Base-by-base conservation (phyloP, 176 grass and related monocot species). In the Puya raimondii region DNA sequence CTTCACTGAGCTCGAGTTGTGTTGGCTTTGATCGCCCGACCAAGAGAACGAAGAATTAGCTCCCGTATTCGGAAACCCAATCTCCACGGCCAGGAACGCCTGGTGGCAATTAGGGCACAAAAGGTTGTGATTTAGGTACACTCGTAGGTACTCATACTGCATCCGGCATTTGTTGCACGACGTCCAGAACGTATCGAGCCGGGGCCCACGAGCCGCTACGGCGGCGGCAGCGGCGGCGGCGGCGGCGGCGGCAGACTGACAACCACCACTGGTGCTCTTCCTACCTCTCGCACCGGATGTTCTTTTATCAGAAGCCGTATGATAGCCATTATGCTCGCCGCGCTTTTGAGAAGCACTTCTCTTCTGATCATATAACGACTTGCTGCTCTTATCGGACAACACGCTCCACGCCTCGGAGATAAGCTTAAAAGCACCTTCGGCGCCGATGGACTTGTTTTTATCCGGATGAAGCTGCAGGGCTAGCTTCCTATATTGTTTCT, bases 81-180 rank as follows among this genome's bases (percentile, higher is more conserved):
- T 89, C 73, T 96, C 92, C 49, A 92, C 73, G 1, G 92, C 92
- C 76, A 96, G 23, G 69, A 96, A 96, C 51, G 88, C 88, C 22
- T 91, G 81, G 61, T 96, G 79, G 71, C 92, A 96, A 68, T 92
- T 96, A 29, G 88, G 92, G 64, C 88, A 96, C 13, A 96, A 65
- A 64, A 92, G 85, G 49, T 96, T 96, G 80, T 96, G 86, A 53
- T 96, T 92, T 64, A 96, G 81, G 75, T 92, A 96, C 67, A 87
- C 74, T 57, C 92, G 83, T 16, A 92, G 78, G 75, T 96, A 96
- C 70, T 96, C 92, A 29, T 96, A 91, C 83, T 96, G 92, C 92
- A 96, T 96, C 74, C 89, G 78, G 61, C 92, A 96, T 64, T 65
- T 76, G 72, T 83, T 89, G 86, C 92, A 96, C 50, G 85, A 96